A percentile compares a stretch with the other conserved stretches of the same genome.
Evolutionary conservation across 495 filamentous ascomycete species (phyloP).

Genomic region (Cetradonia linearis): DNA sequence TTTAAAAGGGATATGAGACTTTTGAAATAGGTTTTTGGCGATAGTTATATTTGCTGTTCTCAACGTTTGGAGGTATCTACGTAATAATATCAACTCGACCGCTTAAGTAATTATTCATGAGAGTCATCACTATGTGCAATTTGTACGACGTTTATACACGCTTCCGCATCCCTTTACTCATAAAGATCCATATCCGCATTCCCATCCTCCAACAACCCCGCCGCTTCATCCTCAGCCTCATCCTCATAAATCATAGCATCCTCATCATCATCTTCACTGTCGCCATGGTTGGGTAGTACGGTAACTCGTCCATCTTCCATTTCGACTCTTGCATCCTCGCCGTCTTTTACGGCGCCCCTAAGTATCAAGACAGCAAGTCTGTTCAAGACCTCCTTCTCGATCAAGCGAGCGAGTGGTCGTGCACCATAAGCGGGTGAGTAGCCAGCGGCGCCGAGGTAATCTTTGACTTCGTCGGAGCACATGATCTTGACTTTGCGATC

Average conservation of each 20-base stretch:
- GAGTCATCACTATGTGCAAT: neutral
- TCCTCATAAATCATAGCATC: constrained; percentile 61
- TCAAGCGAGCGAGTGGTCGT: constrained; percentile 72
- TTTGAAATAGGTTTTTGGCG: too few relatives aligned
- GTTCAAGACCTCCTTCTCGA: constrained; percentile 95
- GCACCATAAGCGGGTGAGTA: constrained; percentile 94
- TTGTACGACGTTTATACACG: neutral
- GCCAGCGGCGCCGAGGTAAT: constrained; percentile 77
- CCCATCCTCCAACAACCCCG: constrained; percentile 53
- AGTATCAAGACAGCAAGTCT: constrained; percentile 82
- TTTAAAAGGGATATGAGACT: too few relatives aligned
- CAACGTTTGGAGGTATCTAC: neutral
- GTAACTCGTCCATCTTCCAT: constrained; percentile 65
- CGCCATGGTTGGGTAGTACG: constrained; percentile 74
- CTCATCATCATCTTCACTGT: constrained; percentile 54
- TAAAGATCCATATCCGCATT: constrained; percentile 67
- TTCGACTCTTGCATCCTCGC: constrained; percentile 69
- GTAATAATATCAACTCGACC: neutral
- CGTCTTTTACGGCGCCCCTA: constrained; percentile 71
- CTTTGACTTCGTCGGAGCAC: constrained; percentile 71
- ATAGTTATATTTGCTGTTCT: too few relatives aligned
- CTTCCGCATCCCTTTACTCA: constrained; percentile 28
- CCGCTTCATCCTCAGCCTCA: constrained; percentile 57
- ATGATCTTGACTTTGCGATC: constrained; percentile 69
- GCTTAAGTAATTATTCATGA: neutral